These are phyloP conservation scores for Fusarium piperis DNA, from an alignment of 2,329 filamentous ascomycete genomes.

Conservation along the genomic window DNA sequence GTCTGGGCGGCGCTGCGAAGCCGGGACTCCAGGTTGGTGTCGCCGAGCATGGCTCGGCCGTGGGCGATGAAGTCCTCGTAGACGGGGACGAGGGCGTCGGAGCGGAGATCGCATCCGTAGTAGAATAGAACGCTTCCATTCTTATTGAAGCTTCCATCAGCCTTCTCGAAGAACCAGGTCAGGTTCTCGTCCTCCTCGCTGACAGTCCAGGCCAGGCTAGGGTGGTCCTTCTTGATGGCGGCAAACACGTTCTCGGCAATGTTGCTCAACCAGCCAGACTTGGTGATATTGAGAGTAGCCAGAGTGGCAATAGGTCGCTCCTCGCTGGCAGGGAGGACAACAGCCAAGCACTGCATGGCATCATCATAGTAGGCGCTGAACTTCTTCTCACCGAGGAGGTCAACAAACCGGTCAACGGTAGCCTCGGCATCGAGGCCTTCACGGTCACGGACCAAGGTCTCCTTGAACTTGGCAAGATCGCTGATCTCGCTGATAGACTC, in stretches of 20 bases:
- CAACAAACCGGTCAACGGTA: constrained; percentile 87
- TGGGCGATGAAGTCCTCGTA: constrained; percentile 87
- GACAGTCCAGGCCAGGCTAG: constrained; percentile 94
- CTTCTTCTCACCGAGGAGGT: constrained; percentile 77
- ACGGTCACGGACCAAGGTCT: constrained; percentile 82
- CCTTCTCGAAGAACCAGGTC: constrained; percentile 98
- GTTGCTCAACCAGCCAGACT: constrained; percentile 93
- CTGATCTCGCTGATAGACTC: constrained; percentile 78
- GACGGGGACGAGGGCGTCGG: constrained; percentile 78
- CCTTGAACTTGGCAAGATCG: constrained; percentile 80
- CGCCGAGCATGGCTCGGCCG: constrained; percentile 86
- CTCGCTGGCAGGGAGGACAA: constrained; percentile 80
- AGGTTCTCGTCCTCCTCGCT: constrained; percentile 96
- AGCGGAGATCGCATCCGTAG: constrained; percentile 86
- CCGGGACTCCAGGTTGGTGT: constrained; percentile 88
- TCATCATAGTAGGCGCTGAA: constrained; percentile 98
- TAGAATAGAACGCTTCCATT: constrained; percentile 94
- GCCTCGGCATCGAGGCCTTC: constrained; percentile 83
- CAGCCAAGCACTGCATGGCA: constrained; percentile 88
- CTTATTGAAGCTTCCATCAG: constrained; percentile 87
- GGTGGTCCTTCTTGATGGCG: constrained; percentile 91
- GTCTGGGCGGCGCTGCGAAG: constrained; percentile 80
- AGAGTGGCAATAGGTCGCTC: constrained; percentile 80
- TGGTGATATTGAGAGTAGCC: constrained; percentile 91
- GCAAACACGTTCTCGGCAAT: constrained; percentile 95